Evolutionary conservation across 2,329 filamentous ascomycete species (phyloP), one percentile per base, ranked within the genome.

Genomic region (Paraphoma chrysanthemicola): DNA sequence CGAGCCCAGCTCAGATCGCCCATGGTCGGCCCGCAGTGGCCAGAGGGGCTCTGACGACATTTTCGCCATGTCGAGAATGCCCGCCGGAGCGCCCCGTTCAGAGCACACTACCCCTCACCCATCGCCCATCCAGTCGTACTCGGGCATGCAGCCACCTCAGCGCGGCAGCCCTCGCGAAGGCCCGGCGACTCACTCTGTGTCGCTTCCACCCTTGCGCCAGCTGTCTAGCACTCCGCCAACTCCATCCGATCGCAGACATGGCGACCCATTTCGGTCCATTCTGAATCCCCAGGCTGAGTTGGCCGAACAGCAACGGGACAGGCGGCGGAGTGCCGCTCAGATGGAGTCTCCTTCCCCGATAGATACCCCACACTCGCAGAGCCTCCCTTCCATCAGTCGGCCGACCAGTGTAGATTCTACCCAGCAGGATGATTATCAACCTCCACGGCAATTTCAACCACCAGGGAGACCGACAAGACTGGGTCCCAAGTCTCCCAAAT

Each of bases 401-500:
- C 68, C 72, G 8, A 64, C 68, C 2, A 77, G 74, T 46, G 71
- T 74, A 1, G 73, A 74, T 45, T 75, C 72, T 2, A 68, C 61
- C 0, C 66, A 67, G 23, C 66, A 67, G 23, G 69, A 67, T 8
- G 72, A 73, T 1, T 59, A 59, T 11, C 55, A 60, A 10, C 54
- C 62, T n/a, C 60, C 52, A 14, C 67, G 67, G 53, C 66, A 53
- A 16, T 75, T 68, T 53, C 70, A 63, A 41, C 68, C 64, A 4
- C 68, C 68, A 30, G 63, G 65, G 39, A 64, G 63, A 29, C 68
- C 67, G 38, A 59, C 67, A 52, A 78, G 85, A 60, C 81, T 87
- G 57, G 87, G 84, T 10, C 85, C 87, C 0, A 80, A 82, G 60
- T 88, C 87, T 9, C 86, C 86, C 9, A 75, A 69, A 4, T 50